These are phyloP conservation scores for Podaxis sp. DNA, from an alignment of 768 basidiomycete species.

Conservation along the genomic window DNA sequence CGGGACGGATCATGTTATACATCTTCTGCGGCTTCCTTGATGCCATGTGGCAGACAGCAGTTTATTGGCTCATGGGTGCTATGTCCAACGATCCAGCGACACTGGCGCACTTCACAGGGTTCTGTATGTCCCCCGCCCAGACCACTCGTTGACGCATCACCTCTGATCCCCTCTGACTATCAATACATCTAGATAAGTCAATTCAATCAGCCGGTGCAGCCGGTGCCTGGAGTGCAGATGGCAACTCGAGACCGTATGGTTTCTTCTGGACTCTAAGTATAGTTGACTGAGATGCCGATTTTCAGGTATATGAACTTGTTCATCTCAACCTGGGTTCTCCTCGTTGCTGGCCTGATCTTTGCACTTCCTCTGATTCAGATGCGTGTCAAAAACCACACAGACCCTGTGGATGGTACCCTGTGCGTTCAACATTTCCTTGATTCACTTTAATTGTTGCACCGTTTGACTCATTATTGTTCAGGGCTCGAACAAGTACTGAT, in stretches of 20 bases:
- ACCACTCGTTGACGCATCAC: neutral
- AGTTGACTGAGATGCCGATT: neutral
- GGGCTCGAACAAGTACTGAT: neutral
- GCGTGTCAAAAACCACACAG: conserved; percentile 58
- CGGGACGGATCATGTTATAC: conserved; percentile 54
- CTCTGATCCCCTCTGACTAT: neutral
- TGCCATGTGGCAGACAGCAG: conserved; percentile 81
- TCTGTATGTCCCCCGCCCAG: conserved; percentile 51
- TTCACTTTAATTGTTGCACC: neutral
- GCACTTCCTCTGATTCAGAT: conserved; percentile 68
- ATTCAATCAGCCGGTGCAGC: conserved; percentile 75
- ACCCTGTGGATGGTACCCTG: conserved; percentile 47
- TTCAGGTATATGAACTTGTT: conserved; percentile 64
- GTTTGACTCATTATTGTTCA: neutral
- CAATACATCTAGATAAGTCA: conserved; percentile 45
- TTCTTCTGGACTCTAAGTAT: neutral
- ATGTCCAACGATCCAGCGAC: conserved; percentile 80
- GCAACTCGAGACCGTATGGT: conserved; percentile 54
- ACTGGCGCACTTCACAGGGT: conserved; percentile 74
- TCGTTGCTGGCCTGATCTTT: conserved; percentile 57
- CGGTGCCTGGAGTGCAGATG: conserved; percentile 72
- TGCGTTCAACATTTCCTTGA: conserved; percentile 24
- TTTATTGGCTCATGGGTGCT: conserved; percentile 79
- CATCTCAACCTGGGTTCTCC: conserved; percentile 65
- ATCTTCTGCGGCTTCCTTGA: conserved; percentile 74